These are phyloP conservation scores for Ophiocordyceps polyrhachis-furcata DNA, from an alignment of 2,329 filamentous ascomycete species.

Conservation along the genomic window DNA sequence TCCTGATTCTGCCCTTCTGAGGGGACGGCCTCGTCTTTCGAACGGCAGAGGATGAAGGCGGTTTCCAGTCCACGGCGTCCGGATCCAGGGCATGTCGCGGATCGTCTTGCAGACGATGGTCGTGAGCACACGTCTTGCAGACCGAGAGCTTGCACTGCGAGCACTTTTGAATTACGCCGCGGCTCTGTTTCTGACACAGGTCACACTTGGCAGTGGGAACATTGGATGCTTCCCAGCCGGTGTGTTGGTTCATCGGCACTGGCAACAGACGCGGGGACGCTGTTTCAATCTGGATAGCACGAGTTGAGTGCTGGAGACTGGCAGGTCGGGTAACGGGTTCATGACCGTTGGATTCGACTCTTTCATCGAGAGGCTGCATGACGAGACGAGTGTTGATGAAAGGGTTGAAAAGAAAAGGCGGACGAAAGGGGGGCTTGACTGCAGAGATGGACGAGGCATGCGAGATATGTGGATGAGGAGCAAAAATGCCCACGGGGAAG, in stretches of 20 bases:
- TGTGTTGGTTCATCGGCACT: constrained; percentile 2
- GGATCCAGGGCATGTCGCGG: constrained; percentile 7
- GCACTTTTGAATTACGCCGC: constrained; percentile 9
- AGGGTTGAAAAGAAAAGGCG: neutral
- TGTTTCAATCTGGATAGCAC: neutral
- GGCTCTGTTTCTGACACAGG: constrained; percentile 7
- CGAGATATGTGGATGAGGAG: too few species aligned
- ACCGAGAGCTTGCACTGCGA: constrained; percentile 7
- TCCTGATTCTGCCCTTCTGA: neutral
- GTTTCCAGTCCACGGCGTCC: constrained; percentile 5
- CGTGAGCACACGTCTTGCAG: constrained; percentile 7
- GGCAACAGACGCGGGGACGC: neutral
- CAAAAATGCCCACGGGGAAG: too few species aligned
- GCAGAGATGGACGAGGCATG: too few species aligned
- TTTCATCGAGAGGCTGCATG: neutral
- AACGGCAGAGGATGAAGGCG: neutral
- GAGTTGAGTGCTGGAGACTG: neutral
- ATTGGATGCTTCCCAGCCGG: constrained; percentile 6
- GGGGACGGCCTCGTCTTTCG: neutral
- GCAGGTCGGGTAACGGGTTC: neutral
- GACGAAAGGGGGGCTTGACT: too few species aligned
- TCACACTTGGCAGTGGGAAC: constrained; percentile 11
- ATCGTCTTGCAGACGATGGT: constrained; percentile 4
- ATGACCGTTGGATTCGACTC: neutral
- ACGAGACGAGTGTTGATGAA: neutral